Conservation (phyloP, 345 rosid genomes). For the Pistacia vera region DNA sequence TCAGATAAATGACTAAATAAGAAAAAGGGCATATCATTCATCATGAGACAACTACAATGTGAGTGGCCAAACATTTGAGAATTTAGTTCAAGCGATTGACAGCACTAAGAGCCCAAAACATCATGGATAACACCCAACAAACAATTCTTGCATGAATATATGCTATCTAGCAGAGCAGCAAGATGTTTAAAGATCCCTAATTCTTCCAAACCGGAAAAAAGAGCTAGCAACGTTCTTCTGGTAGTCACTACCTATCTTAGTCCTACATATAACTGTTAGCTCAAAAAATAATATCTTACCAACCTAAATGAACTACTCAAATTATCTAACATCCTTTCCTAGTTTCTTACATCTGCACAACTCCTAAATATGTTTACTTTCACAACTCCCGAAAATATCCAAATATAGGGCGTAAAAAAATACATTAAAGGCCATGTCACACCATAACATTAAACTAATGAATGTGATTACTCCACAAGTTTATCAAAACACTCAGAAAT, state of each 20-base stretch:
- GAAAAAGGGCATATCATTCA: neutral
- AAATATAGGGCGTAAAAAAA: neutral
- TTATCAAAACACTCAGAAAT: neutral
- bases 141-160: neutral
- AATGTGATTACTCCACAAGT: neutral
- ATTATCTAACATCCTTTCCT: neutral
- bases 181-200: neutral
- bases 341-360: conserved; percentile 4
- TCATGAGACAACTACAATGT: neutral
- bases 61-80: neutral
- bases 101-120: neutral
- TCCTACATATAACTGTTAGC: neutral
- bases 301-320: neutral
- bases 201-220: neutral
- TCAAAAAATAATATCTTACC: conserved; percentile 6
- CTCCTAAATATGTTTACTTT: neutral
- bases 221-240: neutral
- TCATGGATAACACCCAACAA: neutral
- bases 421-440: neutral
- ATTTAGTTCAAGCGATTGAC: conserved; percentile 2
- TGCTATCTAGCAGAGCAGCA: neutral
- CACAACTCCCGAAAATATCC: neutral
- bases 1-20: conserved; percentile 9
- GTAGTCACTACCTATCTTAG: conserved; percentile 2
- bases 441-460: conserved; percentile 4